Percentiles rank a stretch among this genome's conserved stretches.
phyloP scores from a whole-genome alignment of 805 yeast genomes.

The Saturnispora ahearnii region DNA sequence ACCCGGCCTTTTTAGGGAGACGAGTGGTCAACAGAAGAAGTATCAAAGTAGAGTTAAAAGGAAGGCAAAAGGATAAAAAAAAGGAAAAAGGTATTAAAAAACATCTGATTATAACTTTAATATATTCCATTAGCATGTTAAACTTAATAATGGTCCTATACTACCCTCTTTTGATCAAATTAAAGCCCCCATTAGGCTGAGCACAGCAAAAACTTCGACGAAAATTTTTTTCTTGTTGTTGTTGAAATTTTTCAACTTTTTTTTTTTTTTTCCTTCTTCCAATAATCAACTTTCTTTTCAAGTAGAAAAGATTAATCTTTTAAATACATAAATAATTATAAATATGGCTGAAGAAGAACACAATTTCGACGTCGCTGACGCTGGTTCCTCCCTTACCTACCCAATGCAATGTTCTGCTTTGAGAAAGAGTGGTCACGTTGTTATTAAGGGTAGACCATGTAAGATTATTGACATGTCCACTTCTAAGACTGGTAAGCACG shows the following conservation, averaged over 20 bases:
- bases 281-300: conserved; percentile 1
- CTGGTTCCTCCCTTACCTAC: conserved; percentile 97
- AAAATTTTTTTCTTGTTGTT: neutral
- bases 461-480: conserved; percentile 99
- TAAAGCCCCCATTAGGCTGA: neutral
- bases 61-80: no score
- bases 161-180: no score
- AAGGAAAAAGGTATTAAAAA: no score
- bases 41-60: no score
- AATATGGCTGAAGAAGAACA: conserved; percentile 41
- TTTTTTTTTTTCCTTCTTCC: neutral
- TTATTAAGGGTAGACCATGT: conserved; percentile 98
- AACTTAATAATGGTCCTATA: no score
- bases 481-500: conserved; percentile 99
- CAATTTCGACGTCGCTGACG: conserved; percentile 95
- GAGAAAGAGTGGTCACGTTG: conserved; percentile 99
- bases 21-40: no score
- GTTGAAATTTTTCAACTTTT: neutral
- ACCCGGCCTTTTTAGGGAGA: no score
- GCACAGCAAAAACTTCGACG: neutral
- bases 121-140: no score
- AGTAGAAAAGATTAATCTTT: conserved; percentile 8
- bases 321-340: neutral
- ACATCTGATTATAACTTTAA: no score
- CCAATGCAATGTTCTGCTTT: conserved; percentile 99